Conservation (phyloP, 257 asterid species). For the Primulina eburnea region DNA sequence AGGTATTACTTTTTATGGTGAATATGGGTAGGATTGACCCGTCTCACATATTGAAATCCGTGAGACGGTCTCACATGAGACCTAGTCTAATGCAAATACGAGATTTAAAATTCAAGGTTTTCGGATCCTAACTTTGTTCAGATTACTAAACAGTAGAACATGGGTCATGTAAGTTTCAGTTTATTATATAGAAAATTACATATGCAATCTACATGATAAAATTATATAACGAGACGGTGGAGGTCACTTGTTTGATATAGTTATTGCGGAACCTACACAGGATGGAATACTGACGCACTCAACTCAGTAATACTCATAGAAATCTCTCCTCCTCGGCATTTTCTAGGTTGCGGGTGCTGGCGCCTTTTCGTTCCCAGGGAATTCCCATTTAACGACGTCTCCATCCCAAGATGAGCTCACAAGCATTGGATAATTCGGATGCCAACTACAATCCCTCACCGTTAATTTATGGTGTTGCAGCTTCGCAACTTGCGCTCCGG, state of each 20-base stretch:
- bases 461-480: slow-evolving; percentile 63
- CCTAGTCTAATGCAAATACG: no score
- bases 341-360: background rate
- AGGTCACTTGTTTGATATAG: no score
- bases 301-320: background rate
- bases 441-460: slow-evolving; percentile 87
- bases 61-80: no score
- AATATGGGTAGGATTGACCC: no score
- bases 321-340: background rate
- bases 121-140: no score
- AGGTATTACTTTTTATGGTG: no score
- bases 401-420: slow-evolving; percentile 79
- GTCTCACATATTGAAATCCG: no score
- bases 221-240: background rate
- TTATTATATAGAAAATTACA: no score
- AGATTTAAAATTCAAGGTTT: no score
- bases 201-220: no score
- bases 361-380: slow-evolving; percentile 45
- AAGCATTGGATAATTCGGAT: slow-evolving; percentile 71
- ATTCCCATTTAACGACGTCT: slow-evolving; percentile 75
- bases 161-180: background rate
- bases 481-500: slow-evolving; percentile 60
- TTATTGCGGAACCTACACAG: background rate
- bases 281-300: background rate
- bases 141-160: no score